A percentile compares a stretch with the other conserved stretches of the same genome.
phyloP scores from a whole-genome alignment of 352 stramenopile genomes.

The Achlya hypogyna region DNA sequence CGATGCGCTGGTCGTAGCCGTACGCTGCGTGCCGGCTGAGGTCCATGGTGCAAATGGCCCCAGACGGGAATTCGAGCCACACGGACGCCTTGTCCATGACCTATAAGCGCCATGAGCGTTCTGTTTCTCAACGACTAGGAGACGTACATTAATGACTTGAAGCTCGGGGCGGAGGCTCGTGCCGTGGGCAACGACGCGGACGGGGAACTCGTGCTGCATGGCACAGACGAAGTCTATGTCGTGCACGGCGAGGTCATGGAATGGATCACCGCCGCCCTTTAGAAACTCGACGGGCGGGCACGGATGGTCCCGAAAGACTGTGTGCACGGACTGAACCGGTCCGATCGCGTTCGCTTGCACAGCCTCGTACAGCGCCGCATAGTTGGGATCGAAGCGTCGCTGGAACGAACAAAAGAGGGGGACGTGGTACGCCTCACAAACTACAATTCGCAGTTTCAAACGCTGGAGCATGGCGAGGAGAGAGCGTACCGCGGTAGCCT shows the following conservation, averaged over 20 bases:
- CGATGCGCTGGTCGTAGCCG: constrained; percentile 89
- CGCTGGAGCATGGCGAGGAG: not conserved
- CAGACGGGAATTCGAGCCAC: constrained; percentile 59
- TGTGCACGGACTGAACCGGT: constrained; percentile 67
- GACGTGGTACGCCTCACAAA: constrained; percentile 38
- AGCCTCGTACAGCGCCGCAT: constrained; percentile 28
- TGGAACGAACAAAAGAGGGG: constrained; percentile 88
- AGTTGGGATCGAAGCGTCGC: constrained; percentile 86
- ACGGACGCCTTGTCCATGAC: constrained; percentile 79
- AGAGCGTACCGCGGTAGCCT: constrained; percentile 29
- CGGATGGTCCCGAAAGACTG: constrained; percentile 86
- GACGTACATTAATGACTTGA: constrained; percentile 33
- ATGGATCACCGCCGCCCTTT: constrained; percentile 79
- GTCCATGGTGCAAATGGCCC: constrained; percentile 84
- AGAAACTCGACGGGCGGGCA: constrained; percentile 83
- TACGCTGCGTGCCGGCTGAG: constrained; percentile 78
- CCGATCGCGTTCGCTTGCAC: constrained; percentile 43
- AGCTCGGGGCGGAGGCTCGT: constrained; percentile 68
- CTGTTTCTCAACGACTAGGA: not conserved
- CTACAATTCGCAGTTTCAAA: not conserved
- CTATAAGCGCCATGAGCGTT: not conserved
- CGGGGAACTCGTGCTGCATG: constrained; percentile 62
- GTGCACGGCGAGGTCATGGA: constrained; percentile 86
- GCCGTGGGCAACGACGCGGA: constrained; percentile 75
- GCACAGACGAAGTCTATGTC: constrained; percentile 88